phyloP scores from a whole-genome alignment of 2,329 filamentous ascomycete species.

The Capronia epimyces region DNA sequence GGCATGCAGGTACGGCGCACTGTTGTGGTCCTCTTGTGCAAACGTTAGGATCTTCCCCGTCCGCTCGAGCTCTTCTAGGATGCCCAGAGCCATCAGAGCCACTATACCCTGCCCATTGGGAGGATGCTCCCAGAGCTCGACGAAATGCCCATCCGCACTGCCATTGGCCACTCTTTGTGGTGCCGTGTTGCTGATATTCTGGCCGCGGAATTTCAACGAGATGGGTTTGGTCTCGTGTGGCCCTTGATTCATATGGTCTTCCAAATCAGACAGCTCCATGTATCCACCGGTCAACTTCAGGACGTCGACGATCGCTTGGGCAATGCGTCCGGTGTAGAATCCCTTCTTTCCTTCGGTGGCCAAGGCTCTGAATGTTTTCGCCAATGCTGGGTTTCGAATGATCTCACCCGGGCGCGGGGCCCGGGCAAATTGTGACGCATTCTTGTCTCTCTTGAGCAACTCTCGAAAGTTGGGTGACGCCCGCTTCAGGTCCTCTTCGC shows the following conservation, averaged over 20 bases:
- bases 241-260: conserved; percentile 65
- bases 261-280: conserved; percentile 72
- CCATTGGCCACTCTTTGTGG: conserved; percentile 38
- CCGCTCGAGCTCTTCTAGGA: conserved; percentile 78
- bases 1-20: conserved; percentile 72
- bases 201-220: conserved; percentile 69
- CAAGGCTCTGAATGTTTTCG: conserved; percentile 72
- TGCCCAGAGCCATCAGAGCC: conserved; percentile 87
- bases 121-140: conserved; percentile 93
- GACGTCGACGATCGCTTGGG: conserved; percentile 72
- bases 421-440: conserved; percentile 62
- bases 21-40: conserved; percentile 69
- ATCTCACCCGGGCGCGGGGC: conserved; percentile 77
- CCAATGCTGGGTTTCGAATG: conserved; percentile 77
- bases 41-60: conserved; percentile 69
- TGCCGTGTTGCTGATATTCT: conserved; percentile 46
- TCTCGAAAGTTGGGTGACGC: conserved; percentile 84
- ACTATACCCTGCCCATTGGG: conserved; percentile 96
- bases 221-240: conserved; percentile 81
- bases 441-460: conserved; percentile 74
- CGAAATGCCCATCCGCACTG: conserved; percentile 29
- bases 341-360: conserved; percentile 78
- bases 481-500: conserved; percentile 58
- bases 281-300: conserved; percentile 70
- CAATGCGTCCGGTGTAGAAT: conserved; percentile 83